phyloP scores from a whole-genome alignment of 2,329 filamentous ascomycete species.

The Pestalotiopsis sp. region DNA sequence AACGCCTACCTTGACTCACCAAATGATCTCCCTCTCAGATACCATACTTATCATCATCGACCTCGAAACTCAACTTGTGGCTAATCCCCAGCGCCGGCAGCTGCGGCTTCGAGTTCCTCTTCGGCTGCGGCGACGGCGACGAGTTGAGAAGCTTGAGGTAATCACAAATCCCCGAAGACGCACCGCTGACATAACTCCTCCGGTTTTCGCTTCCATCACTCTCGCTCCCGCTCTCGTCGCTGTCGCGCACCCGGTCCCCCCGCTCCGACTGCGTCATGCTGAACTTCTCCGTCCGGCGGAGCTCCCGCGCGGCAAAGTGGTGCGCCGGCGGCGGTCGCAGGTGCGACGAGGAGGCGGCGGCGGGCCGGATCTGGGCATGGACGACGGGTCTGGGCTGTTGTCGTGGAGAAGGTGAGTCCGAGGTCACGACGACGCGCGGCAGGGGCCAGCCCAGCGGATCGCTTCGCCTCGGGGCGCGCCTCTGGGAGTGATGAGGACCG shows the following conservation, averaged over 20 bases:
- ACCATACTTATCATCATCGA: not conserved
- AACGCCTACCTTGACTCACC: too few species aligned
- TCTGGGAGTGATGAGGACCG: not conserved
- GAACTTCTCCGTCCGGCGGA: not conserved
- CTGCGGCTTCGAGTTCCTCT: not conserved
- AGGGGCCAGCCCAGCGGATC: not conserved
- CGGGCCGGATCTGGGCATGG: not conserved
- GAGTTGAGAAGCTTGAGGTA: not conserved
- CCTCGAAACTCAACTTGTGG: not conserved
- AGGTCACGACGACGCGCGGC: not conserved
- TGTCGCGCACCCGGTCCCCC: not conserved
- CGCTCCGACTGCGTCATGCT: not conserved
- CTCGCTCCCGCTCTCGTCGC: not conserved
- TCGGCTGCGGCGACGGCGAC: not conserved
- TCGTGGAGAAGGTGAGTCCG: not conserved
- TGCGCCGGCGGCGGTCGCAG: not conserved
- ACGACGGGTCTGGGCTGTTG: not conserved
- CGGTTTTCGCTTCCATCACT: not conserved
- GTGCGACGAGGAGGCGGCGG: not conserved
- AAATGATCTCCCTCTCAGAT: not conserved
- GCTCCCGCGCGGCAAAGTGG: not conserved
- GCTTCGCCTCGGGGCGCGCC: not conserved
- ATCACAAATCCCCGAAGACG: constrained; percentile 1
- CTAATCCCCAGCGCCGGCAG: not conserved
- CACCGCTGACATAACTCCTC: not conserved